Base-by-base conservation (phyloP, 306 rosid genomes). In the Lablab purpureus region DNA sequence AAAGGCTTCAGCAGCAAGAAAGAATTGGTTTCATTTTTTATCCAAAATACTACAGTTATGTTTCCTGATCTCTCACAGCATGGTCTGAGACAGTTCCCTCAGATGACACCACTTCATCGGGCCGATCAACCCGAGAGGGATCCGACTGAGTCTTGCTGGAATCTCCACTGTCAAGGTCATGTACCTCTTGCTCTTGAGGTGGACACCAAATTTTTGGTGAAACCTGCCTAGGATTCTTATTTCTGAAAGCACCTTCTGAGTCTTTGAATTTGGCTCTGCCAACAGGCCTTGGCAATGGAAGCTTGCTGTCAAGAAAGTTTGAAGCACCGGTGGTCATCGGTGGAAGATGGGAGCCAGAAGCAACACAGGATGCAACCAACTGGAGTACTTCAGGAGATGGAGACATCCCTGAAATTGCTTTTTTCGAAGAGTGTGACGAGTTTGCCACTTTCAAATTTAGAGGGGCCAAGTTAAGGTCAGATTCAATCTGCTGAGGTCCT, bases 41-140 rank as follows among this genome's bases (percentile, higher is more conserved):
- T 34, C 78, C 77, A 67, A 50, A 85, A 77, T 50, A 60, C 65
- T 70, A 84, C 84, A 82, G 80, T 92, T 81, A 88, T 25, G 92
- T 76, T 85, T 95, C 97, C 85, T 71, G 80, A 30, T 95, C 95
- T 82, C 90, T 87, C 75, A 66, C 74, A 77, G 77, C 90, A 85
- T 90, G 91, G 83, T 95, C 98, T 0, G 99, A 95, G 73, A 95
- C 94, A 0, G 99, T 95, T 73, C 94, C 99, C 86, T 95, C 99
- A 13, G 99, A 93, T 10, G 99, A 95, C 60, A 82, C 72, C 81
- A 41, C 93, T 51, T 50, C 91, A 73, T 85, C 87, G 1, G 88
- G 92, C 79, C 37, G 90, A 68, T 88, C 87, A 54, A 78, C 75
- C 79, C 88, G 79, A 34, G 91, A 77, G 77, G 94, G 91, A 88